Conservation (phyloP, 371 early-diverging fungal genomes). For the Fennellomyces sp. region DNA sequence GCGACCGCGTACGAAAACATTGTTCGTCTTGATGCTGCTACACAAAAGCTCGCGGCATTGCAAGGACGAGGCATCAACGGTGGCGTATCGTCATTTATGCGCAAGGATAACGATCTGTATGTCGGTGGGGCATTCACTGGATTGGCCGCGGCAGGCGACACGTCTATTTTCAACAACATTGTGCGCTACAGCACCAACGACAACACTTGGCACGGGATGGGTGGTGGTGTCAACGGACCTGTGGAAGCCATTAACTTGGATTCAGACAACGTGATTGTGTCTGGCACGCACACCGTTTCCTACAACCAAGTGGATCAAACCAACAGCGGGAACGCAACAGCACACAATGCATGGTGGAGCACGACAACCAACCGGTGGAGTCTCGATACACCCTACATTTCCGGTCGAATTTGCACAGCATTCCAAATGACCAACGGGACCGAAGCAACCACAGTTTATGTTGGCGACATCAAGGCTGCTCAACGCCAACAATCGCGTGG, state of each 20-base stretch:
- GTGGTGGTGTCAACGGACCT: conserved; percentile 39
- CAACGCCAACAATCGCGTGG: conserved; percentile 40
- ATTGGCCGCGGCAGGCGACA: conserved; percentile 2
- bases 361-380: conserved; percentile 13
- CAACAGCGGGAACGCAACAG: not conserved
- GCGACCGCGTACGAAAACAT: conserved; percentile 30
- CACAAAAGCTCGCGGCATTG: conserved; percentile 20
- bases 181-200: conserved; percentile 21
- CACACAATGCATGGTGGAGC: conserved; percentile 44
- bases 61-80: conserved; percentile 28
- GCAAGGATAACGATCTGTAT: conserved; percentile 22
- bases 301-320: not conserved
- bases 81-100: conserved; percentile 18
- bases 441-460: conserved; percentile 13
- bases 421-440: conserved; percentile 8
- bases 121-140: conserved; percentile 42
- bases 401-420: conserved; percentile 24
- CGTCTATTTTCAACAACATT: conserved; percentile 19
- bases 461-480: conserved; percentile 41
- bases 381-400: conserved; percentile 23
- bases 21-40: conserved; percentile 21
- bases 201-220: conserved; percentile 28
- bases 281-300: conserved; percentile 31
- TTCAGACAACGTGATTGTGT: conserved; percentile 20
- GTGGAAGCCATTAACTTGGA: conserved; percentile 21